These are phyloP conservation scores for Megacollybia platyphylla DNA, from an alignment of 1,284 basidiomycete genomes.

Conservation along the genomic window DNA sequence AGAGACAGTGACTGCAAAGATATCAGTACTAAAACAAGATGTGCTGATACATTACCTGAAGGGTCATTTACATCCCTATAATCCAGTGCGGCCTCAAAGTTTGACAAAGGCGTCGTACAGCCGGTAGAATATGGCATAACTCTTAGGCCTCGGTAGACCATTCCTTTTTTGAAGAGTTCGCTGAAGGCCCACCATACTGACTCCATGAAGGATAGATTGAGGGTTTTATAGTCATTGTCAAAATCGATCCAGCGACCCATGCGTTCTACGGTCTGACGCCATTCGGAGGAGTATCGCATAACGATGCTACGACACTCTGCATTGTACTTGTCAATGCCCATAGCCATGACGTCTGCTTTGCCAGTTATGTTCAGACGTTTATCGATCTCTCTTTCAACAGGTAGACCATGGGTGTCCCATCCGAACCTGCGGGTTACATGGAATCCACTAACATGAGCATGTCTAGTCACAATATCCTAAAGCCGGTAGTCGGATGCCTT, in stretches of 20 bases:
- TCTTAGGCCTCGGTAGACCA: conserved; percentile 88
- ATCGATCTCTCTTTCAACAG: conserved; percentile 99
- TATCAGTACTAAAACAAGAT: background rate
- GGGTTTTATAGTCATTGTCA: conserved; percentile 98
- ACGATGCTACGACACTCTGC: conserved; percentile 95
- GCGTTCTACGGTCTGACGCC: conserved; percentile 90
- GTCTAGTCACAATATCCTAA: conserved; percentile 92
- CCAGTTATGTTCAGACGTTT: conserved; percentile 90
- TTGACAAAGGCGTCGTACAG: conserved; percentile 92
- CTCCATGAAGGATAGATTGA: conserved; percentile 94
- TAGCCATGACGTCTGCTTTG: conserved; percentile 86
- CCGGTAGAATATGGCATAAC: conserved; percentile 99
- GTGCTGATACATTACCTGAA: conserved; percentile 40
- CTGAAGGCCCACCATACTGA: conserved; percentile 99
- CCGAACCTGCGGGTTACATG: conserved; percentile 95
- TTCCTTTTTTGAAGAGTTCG: conserved; percentile 83
- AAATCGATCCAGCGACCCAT: conserved; percentile 99
- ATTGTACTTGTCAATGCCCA: conserved; percentile 98
- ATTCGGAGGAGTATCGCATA: conserved; percentile 93
- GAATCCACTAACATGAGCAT: conserved; percentile 88
- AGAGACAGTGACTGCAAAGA: conserved; percentile 65
- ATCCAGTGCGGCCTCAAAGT: conserved; percentile 93
- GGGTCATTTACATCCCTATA: conserved; percentile 96
- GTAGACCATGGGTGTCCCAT: conserved; percentile 98
- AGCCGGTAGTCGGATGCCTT: conserved; percentile 3